A percentile compares a stretch with the other conserved stretches of the same genome.
Conservation (phyloP, 768 basidiomycete genomes). For the Tricholomella constricta region DNA sequence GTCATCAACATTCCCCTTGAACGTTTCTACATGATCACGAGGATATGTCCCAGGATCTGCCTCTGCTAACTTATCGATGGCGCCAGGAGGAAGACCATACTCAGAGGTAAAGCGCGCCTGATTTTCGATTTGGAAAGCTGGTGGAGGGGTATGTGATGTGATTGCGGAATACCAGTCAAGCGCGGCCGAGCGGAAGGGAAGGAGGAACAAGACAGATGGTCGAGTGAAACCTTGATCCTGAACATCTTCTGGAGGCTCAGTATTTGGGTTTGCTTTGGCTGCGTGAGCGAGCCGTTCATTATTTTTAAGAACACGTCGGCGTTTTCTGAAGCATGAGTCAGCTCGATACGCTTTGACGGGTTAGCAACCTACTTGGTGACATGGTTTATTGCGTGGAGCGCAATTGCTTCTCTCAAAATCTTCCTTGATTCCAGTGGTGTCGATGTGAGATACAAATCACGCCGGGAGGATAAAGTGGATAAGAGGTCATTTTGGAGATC, state of each 20-base stretch:
- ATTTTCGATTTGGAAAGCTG: slow-evolving; percentile 85
- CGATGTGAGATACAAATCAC: slow-evolving; percentile 77
- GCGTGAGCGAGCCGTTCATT: slow-evolving; percentile 87
- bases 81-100: slow-evolving; percentile 79
- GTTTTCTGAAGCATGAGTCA: slow-evolving; percentile 62
- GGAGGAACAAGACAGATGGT: slow-evolving; percentile 87
- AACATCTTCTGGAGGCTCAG: slow-evolving; percentile 66
- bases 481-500: slow-evolving; percentile 69
- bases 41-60: slow-evolving; percentile 82
- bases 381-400: slow-evolving; percentile 87
- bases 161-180: slow-evolving; percentile 81
- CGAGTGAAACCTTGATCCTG: slow-evolving; percentile 99
- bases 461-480: slow-evolving; percentile 63
- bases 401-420: slow-evolving; percentile 63
- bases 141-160: slow-evolving; percentile 70
- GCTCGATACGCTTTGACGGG: background rate
- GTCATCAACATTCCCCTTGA: slow-evolving; percentile 97
- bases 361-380: slow-evolving; percentile 70
- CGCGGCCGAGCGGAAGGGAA: slow-evolving; percentile 92
- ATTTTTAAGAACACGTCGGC: slow-evolving; percentile 86
- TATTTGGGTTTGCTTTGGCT: slow-evolving; percentile 52
- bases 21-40: slow-evolving; percentile 86
- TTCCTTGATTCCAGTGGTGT: slow-evolving; percentile 66
- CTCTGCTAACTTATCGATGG: slow-evolving; percentile 75
- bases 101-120: slow-evolving; percentile 78